phyloP scores from a whole-genome alignment of 2,329 filamentous ascomycete genomes.

The Aureobasidium sp. region DNA sequence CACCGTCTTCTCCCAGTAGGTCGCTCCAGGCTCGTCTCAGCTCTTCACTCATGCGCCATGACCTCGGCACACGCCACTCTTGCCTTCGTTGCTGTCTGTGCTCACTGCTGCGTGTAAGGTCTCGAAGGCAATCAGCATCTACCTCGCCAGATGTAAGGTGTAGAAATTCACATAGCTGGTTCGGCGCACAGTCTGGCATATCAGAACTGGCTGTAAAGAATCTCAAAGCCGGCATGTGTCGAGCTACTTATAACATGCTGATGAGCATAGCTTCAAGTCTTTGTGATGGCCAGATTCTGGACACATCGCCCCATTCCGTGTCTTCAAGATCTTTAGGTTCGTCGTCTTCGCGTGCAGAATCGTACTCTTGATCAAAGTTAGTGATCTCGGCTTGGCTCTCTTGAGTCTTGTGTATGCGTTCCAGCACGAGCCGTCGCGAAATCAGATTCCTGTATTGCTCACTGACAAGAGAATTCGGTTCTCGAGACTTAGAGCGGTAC shows the following conservation, averaged over 20 bases:
- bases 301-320: background rate
- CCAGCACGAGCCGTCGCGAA: background rate
- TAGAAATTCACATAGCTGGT: background rate
- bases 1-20: background rate
- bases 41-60: background rate
- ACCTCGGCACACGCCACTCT: background rate
- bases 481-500: no score
- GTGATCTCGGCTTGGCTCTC: background rate
- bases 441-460: background rate
- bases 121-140: background rate
- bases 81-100: background rate
- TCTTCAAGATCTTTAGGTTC: background rate
- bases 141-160: background rate
- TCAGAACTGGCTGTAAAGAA: background rate
- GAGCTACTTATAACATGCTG: background rate
- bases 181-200: background rate
- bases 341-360: background rate
- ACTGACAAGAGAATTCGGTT: background rate
- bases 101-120: background rate
- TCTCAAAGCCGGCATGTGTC: background rate
- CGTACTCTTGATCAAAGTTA: background rate
- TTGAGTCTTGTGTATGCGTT: background rate
- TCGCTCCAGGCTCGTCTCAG: background rate
- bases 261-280: background rate
- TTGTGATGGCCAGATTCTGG: background rate